Evolutionary conservation across 73 alveolate genomes (phyloP), one percentile per base, ranked within the genome.

Genomic region (Paramecium sexaurelia): DNA sequence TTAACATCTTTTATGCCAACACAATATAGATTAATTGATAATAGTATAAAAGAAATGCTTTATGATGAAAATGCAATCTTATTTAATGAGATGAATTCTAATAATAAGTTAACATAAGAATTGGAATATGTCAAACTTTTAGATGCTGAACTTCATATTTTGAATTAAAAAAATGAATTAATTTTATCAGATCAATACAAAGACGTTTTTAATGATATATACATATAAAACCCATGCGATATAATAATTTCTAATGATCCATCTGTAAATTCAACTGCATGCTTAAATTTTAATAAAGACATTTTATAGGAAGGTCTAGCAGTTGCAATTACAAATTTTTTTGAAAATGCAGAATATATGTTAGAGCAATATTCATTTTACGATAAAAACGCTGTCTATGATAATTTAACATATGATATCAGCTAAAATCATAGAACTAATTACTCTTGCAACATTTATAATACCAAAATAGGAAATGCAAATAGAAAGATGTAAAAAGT

Each of bases 321-420:
- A 17, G 41, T 85, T 11, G 92, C 85, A 9, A 29, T 85, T n/a
- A 85, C 92, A 29, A 66, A 47, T 27, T 85, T 55, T 29, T 55
- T 85, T 55, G 92, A 85, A 85, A 85, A 85, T 55, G 67, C 67
- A 3, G n/a, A 51, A 51, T 15, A 51, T 7, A n/a, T 51, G 11
- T 51, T 51, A 22, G 3, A 51, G 17, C 22, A 51, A 51, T 51
- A 51, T 8, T 51, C 67, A 15, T 51, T 4, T 5, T 51, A 51
- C 17, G 29, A 51, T 51, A 51, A 51, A 51, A 51, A 51, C 17
- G 67, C 33, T 51, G 1, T 51, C 15, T 51, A 51, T 51, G 17
- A 51, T 51, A 51, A 51, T 51, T 51, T 51, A 51, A 51, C 67
- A 9, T 51, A 17, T 11, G 17, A 51, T 51, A n/a, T 51, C 35